phyloP scores from a whole-genome alignment of 306 rosid species.

The Parietaria judaica region DNA sequence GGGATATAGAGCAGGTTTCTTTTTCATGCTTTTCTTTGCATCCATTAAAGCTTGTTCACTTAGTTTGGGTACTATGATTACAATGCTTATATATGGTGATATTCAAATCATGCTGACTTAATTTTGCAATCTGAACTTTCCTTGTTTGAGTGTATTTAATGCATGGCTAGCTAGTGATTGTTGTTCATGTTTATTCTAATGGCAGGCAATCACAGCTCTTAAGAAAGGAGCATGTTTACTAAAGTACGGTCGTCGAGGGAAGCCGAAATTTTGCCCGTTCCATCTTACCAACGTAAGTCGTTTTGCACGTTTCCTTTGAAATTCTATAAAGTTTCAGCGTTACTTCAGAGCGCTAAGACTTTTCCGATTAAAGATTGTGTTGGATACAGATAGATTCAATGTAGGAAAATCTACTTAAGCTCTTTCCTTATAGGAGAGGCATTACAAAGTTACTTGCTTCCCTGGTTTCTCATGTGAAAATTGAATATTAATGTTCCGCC shows the following conservation, averaged over 20 bases:
- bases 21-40: conserved; percentile 12
- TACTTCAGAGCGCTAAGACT: not conserved
- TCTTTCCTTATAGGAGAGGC: not conserved
- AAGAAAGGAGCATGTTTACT: conserved; percentile 88
- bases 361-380: not conserved
- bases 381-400: not conserved
- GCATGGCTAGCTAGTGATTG: not conserved
- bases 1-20: conserved; percentile 79
- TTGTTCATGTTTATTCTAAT: conserved; percentile 13
- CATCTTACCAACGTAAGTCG: conserved; percentile 78
- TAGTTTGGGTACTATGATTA: not conserved
- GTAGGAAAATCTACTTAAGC: not conserved
- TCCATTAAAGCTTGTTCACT: too few species aligned
- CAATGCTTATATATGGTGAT: not conserved
- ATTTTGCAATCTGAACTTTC: too few species aligned
- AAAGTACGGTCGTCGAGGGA: conserved; percentile 92
- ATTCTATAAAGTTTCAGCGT: conserved; percentile 5
- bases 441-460: not conserved
- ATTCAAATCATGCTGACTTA: not conserved
- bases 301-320: conserved; percentile 18
- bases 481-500: not conserved
- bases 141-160: not conserved
- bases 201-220: conserved; percentile 74
- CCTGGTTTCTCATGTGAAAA: not conserved
- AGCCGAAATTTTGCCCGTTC: conserved; percentile 94